These are phyloP conservation scores for Nepenthes mirabilis DNA, from an alignment of 148 eudicot genomes.

Conservation along the genomic window DNA sequence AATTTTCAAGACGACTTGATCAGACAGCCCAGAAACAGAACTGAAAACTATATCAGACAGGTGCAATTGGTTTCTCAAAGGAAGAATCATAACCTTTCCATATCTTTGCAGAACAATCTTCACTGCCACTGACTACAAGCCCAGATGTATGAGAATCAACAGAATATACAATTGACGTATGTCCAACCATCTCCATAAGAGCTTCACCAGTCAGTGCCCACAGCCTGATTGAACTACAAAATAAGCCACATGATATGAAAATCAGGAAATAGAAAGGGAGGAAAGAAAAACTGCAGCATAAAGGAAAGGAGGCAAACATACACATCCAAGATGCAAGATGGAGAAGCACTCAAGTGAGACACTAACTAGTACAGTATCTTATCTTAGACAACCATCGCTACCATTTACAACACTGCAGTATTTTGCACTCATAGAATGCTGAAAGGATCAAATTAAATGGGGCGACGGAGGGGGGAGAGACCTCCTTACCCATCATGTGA, in stretches of 20 bases:
- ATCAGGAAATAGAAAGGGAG: background rate
- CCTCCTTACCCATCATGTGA: slow-evolving; percentile 87
- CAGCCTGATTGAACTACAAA: slow-evolving; percentile 65
- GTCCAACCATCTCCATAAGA: slow-evolving; percentile 97
- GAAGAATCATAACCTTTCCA: slow-evolving; percentile 70
- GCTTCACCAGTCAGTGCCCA: slow-evolving; percentile 83
- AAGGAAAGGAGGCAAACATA: background rate
- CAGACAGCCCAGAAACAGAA: background rate
- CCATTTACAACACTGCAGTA: no score
- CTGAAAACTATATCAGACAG: no score
- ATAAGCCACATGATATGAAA: background rate
- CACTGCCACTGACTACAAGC: slow-evolving; percentile 89
- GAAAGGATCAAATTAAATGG: background rate
- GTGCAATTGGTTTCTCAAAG: no score
- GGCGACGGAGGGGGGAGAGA: slow-evolving; percentile 5
- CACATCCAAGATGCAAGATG: background rate
- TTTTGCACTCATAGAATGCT: background rate
- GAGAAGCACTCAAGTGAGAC: background rate
- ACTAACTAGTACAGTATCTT: no score
- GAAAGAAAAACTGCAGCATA: background rate
- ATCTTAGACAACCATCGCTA: no score
- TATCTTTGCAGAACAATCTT: slow-evolving; percentile 78
- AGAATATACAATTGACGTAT: slow-evolving; percentile 86
- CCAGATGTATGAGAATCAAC: slow-evolving; percentile 84
- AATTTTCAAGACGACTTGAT: no score